These are phyloP conservation scores for Clitopilus hobsonii DNA, from an alignment of 768 basidiomycete species.

Conservation along the genomic window DNA sequence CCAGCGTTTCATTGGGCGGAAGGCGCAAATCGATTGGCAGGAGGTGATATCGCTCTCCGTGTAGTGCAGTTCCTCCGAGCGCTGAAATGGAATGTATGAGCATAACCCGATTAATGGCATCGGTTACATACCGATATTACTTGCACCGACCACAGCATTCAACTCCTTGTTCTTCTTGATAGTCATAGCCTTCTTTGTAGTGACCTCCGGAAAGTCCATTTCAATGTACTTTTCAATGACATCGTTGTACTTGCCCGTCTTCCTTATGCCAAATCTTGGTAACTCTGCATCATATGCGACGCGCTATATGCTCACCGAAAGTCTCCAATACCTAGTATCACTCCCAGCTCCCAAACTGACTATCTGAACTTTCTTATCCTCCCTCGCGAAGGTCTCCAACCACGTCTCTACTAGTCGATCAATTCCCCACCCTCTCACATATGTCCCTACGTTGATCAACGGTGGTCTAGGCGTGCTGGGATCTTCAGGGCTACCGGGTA, in stretches of 20 bases:
- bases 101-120: slow-evolving; percentile 19
- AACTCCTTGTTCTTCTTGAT: slow-evolving; percentile 67
- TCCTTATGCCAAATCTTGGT: no score
- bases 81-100: slow-evolving; percentile 26
- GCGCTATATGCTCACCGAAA: slow-evolving; percentile 69
- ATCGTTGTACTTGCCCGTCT: slow-evolving; percentile 55
- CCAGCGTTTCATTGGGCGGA: slow-evolving; percentile 46
- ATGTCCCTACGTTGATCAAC: slow-evolving; percentile 94
- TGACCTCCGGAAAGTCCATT: slow-evolving; percentile 86
- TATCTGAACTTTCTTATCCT: slow-evolving; percentile 66
- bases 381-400: slow-evolving; percentile 39
- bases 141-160: slow-evolving; percentile 41
- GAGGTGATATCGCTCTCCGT: slow-evolving; percentile 59
- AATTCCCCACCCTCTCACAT: slow-evolving; percentile 75
- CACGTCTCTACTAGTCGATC: slow-evolving; percentile 72
- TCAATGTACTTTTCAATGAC: slow-evolving; percentile 69
- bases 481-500: slow-evolving; percentile 29
- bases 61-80: slow-evolving; percentile 57
- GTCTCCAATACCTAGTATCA: slow-evolving; percentile 92
- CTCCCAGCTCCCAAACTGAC: slow-evolving; percentile 95
- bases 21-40: slow-evolving; percentile 73
- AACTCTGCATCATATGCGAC: no score
- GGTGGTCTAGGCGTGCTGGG: slow-evolving; percentile 66
- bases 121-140: slow-evolving; percentile 28
- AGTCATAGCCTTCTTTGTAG: slow-evolving; percentile 75